These are phyloP conservation scores for Mucor saturninus DNA, from an alignment of 371 early-diverging fungal species.

Conservation along the genomic window DNA sequence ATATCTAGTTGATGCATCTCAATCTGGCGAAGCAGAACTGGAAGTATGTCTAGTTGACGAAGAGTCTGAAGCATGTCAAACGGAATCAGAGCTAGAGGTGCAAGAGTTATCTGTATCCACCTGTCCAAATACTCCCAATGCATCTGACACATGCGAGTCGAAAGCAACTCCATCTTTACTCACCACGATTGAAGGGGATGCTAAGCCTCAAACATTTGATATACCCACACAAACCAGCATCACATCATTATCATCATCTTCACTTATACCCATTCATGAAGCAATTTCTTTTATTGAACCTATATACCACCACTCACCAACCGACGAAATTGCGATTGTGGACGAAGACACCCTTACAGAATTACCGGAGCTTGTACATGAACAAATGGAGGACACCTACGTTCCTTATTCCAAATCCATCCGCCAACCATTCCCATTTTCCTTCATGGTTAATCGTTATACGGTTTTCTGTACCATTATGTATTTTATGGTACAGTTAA, in stretches of 20 bases:
- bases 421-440: not conserved
- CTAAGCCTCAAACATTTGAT: not conserved
- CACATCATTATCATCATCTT: not conserved
- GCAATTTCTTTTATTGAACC: constrained; percentile 12
- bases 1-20: no score
- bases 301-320: no score
- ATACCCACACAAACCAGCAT: not conserved
- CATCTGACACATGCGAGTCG: no score
- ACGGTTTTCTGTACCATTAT: not conserved
- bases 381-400: not conserved
- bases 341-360: not conserved
- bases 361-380: not conserved
- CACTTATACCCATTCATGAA: constrained; percentile 14
- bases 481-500: no score
- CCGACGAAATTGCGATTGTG: not conserved
- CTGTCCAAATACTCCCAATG: no score
- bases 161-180: no score
- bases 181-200: no score
- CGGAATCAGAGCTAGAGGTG: no score
- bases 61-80: no score
- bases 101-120: no score
- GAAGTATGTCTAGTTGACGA: no score
- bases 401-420: not conserved
- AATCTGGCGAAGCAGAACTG: no score
- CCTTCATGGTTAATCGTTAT: constrained; percentile 5